Evolutionary conservation across 306 rosid species (phyloP).

Genomic region (Lathyrus oleraceus): DNA sequence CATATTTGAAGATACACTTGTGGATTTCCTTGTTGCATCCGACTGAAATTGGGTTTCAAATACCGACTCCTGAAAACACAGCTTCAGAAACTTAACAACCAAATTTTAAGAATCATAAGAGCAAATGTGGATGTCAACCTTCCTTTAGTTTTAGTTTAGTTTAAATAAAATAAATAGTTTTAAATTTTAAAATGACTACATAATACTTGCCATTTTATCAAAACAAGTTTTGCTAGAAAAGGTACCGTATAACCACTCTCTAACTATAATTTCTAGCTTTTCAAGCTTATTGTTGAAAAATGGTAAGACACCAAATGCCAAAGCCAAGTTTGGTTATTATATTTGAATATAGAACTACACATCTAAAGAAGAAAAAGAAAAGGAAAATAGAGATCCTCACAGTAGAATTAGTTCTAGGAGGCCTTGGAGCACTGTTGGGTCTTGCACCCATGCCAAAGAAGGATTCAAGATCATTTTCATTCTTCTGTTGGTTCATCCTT

Average conservation of each 20-base stretch:
- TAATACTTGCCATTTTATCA: constrained; percentile 12
- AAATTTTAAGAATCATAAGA: constrained; percentile 15
- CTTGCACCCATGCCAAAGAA: constrained; percentile 71
- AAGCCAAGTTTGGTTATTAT: constrained; percentile 19
- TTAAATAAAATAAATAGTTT: not conserved
- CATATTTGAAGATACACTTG: constrained; percentile 55
- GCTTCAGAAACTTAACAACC: constrained; percentile 34
- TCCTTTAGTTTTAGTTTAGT: constrained; percentile 3
- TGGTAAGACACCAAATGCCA: not conserved
- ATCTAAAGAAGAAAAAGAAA: constrained; percentile 22
- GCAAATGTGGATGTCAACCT: not conserved
- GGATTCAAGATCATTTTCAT: constrained; percentile 79
- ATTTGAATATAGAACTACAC: constrained; percentile 24
- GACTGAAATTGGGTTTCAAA: constrained; percentile 72
- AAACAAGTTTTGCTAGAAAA: constrained; percentile 15
- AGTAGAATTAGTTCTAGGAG: constrained; percentile 70
- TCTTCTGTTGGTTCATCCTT: constrained; percentile 75
- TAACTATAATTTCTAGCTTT: constrained; percentile 18
- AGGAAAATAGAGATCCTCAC: constrained; percentile 50
- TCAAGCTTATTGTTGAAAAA: constrained; percentile 16
- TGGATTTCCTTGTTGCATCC: constrained; percentile 59
- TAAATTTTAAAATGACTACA: not conserved
- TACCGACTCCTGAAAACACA: constrained; percentile 52
- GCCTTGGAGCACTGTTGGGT: constrained; percentile 90
- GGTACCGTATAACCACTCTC: constrained; percentile 11